A percentile compares a stretch with the other conserved stretches of the same genome.
These are phyloP conservation scores for Rosellinia necatrix DNA, from an alignment of 2,329 filamentous ascomycete genomes.

Conservation along the genomic window DNA sequence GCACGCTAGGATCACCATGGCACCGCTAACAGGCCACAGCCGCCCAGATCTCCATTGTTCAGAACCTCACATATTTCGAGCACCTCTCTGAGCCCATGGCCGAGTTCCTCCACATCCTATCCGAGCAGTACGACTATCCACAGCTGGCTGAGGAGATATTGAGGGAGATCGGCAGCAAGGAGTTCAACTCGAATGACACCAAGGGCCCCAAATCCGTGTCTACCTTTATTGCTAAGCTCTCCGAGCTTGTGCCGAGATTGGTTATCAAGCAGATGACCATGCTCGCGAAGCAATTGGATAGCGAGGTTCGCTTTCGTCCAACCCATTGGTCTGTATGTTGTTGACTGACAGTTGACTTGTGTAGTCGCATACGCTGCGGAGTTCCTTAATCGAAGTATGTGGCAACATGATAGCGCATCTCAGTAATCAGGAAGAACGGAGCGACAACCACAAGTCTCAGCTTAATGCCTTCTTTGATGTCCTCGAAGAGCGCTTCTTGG, in stretches of 20 bases:
- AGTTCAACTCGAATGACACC: conserved; percentile 96
- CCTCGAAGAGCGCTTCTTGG: conserved; percentile 91
- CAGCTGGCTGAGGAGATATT: conserved; percentile 93
- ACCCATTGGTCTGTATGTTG: neutral
- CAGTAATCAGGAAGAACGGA: conserved; percentile 87
- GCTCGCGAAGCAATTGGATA: conserved; percentile 91
- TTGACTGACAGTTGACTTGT: conserved; percentile 22
- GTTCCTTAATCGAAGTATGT: conserved; percentile 93
- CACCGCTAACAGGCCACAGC: conserved; percentile 54
- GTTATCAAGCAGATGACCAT: conserved; percentile 98
- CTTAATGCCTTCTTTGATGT: conserved; percentile 98
- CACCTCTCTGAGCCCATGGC: conserved; percentile 99
- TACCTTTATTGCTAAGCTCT: conserved; percentile 88
- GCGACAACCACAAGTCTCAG: conserved; percentile 91
- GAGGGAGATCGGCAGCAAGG: conserved; percentile 93
- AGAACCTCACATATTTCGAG: conserved; percentile 97
- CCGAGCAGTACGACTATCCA: conserved; percentile 96
- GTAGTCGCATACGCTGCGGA: conserved; percentile 88
- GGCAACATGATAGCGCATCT: conserved; percentile 92
- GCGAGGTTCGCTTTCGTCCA: conserved; percentile 64
- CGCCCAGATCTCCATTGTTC: conserved; percentile 96
- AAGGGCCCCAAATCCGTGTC: conserved; percentile 96
- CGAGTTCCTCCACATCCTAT: conserved; percentile 92
- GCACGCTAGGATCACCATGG: neutral
- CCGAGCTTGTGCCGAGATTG: conserved; percentile 85